Evolutionary conservation across 495 filamentous ascomycete genomes (phyloP).

Genomic region (Penicillium lividum): DNA sequence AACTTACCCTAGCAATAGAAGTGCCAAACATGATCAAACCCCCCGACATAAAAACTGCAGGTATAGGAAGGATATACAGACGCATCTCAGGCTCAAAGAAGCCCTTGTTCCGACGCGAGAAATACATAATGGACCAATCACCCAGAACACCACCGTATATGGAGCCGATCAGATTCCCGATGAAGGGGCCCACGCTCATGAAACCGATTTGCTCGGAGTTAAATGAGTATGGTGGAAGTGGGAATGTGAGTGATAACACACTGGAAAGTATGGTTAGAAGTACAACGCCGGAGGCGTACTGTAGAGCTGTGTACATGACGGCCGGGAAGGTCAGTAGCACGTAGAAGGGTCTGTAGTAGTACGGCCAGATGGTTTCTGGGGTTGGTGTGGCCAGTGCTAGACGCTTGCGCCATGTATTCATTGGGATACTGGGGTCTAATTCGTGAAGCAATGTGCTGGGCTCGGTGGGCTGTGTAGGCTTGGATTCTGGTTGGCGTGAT

Average conservation of each 20-base stretch:
- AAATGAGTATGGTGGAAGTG: constrained; percentile 45
- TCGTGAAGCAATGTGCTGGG: constrained; percentile 19
- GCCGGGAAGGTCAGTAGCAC: constrained; percentile 37
- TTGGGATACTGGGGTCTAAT: constrained; percentile 29
- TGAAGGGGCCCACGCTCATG: constrained; percentile 40
- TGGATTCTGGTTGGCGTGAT: constrained; percentile 1
- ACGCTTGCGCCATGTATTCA: constrained; percentile 28
- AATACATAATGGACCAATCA: constrained; percentile 41
- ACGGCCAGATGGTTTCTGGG: constrained; percentile 35
- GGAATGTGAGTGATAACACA: constrained; percentile 35
- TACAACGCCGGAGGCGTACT: constrained; percentile 39
- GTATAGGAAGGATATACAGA: constrained; percentile 39
- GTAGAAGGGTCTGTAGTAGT: constrained; percentile 36
- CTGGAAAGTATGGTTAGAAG: constrained; percentile 38
- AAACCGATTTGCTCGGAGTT: constrained; percentile 40
- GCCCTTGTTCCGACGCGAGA: constrained; percentile 40
- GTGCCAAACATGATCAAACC: constrained; percentile 42
- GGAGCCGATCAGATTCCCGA: constrained; percentile 42
- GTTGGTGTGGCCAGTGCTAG: constrained; percentile 30
- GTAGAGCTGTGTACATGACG: constrained; percentile 41
- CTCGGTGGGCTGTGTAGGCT: constrained; percentile 10
- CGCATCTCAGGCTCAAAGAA: constrained; percentile 48
- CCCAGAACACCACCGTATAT: constrained; percentile 40
- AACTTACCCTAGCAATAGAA: constrained; percentile 29
- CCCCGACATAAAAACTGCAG: constrained; percentile 27